Conservation (phyloP, 805 yeast genomes). For the Candida tallmaniae region DNA sequence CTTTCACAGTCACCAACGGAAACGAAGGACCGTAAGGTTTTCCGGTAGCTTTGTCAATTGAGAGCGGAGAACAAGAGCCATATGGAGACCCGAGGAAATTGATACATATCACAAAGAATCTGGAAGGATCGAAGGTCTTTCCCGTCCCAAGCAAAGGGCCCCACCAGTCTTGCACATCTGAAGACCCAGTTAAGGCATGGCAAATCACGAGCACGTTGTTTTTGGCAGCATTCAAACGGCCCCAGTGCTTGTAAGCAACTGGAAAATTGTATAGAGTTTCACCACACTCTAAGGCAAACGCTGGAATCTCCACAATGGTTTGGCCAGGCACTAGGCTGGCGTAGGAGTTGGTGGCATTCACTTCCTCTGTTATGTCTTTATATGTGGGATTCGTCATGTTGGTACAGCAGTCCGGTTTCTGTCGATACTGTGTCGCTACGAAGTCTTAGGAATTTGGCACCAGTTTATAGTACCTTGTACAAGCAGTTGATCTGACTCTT, state of each 20-base stretch:
- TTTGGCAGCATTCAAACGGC: constrained; percentile 61
- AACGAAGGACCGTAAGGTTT: constrained; percentile 88
- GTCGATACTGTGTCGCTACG: neutral
- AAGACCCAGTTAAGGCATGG: constrained; percentile 93
- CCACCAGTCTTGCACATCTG: constrained; percentile 99
- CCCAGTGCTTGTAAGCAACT: constrained; percentile 96
- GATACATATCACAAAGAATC: constrained; percentile 80
- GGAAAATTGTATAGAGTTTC: constrained; percentile 70
- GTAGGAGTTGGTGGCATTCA: constrained; percentile 58
- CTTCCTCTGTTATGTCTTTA: constrained; percentile 40
- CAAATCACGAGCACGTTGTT: constrained; percentile 86
- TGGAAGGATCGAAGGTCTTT: constrained; percentile 85
- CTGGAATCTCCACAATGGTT: constrained; percentile 72
- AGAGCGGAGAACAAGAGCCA: constrained; percentile 90
- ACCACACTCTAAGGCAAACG: constrained; percentile 75
- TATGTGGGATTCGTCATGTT: constrained; percentile 21
- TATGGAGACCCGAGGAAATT: constrained; percentile 96
- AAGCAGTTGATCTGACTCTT: too few species aligned
- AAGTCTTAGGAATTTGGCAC: too few species aligned
- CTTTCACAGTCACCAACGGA: constrained; percentile 90
- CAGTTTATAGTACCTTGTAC: too few species aligned
- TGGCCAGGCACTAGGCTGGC: constrained; percentile 71
- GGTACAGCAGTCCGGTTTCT: too few species aligned
- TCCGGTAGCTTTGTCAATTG: constrained; percentile 72
- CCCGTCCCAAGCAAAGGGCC: constrained; percentile 87